Conservation (phyloP, 108 stramenopile species). For the Cylindrotheca closterium region DNA sequence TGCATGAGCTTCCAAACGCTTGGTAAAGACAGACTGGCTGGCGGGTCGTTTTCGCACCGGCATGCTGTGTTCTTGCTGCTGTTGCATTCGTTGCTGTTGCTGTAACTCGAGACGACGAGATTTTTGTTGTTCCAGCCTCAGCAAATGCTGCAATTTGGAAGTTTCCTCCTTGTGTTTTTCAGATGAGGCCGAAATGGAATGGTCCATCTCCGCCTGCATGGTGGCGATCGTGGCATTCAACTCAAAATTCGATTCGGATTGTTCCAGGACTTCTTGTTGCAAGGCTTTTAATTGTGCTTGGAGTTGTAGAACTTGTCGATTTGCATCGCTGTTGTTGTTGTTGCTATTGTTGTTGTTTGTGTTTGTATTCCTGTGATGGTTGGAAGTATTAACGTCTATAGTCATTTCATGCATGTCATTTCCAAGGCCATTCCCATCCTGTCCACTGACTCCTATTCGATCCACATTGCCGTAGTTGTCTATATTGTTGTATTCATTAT, state of each 20-base stretch:
- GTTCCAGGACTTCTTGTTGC: slow-evolving; percentile 5
- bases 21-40: neutral
- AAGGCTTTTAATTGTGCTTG: slow-evolving; percentile 7
- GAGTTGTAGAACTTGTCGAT: neutral
- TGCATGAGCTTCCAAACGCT: neutral
- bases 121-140: slow-evolving; percentile 17
- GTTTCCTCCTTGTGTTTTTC: slow-evolving; percentile 6
- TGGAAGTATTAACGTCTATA: too few species aligned
- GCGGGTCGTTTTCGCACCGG: neutral
- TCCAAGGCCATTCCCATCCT: neutral
- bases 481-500: too few species aligned
- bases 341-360: too few species aligned
- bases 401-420: neutral
- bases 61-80: neutral
- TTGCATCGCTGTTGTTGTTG: neutral
- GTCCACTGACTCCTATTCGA: too few species aligned
- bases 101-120: slow-evolving; percentile 3
- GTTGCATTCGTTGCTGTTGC: slow-evolving; percentile 4
- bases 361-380: too few species aligned
- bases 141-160: slow-evolving; percentile 8
- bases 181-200: neutral
- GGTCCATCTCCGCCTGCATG: slow-evolving; percentile 14
- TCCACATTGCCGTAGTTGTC: too few species aligned
- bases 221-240: slow-evolving; percentile 17
- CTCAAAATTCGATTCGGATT: slow-evolving; percentile 22